Percentiles rank a stretch among this genome's conserved stretches.
Evolutionary conservation across 345 rosid genomes (phyloP).

Genomic region (Citrus unshiu): DNA sequence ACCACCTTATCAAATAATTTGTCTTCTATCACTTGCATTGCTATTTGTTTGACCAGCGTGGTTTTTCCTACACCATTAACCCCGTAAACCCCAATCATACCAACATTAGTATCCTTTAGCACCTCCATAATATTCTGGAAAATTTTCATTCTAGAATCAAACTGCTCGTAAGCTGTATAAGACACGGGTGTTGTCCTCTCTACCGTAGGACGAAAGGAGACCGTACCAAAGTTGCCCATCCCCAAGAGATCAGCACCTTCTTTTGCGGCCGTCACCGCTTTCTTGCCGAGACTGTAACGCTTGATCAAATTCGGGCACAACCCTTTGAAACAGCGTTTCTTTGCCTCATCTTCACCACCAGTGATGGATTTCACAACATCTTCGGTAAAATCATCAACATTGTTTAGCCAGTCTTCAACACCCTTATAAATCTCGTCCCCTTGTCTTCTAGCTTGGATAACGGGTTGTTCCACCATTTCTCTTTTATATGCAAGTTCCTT

Average conservation of each 20-base stretch:
- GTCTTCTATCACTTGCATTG: too few relatives aligned
- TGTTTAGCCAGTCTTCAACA: neutral
- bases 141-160: neutral
- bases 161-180: neutral
- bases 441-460: too few relatives aligned
- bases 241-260: neutral
- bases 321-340: constrained; percentile 1
- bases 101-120: neutral
- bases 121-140: neutral
- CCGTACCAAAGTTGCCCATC: neutral
- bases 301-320: neutral
- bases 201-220: neutral
- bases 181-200: neutral
- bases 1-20: too few relatives aligned
- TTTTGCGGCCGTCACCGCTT: neutral
- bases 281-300: neutral
- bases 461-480: too few relatives aligned
- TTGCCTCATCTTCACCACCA: neutral
- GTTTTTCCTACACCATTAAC: constrained; percentile 12
- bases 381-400: neutral
- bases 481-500: too few relatives aligned
- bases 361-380: neutral
- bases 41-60: constrained; percentile 6
- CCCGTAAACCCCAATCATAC: too few relatives aligned
- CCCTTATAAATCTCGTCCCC: too few relatives aligned